phyloP scores from a whole-genome alignment of 768 basidiomycete species.

The Pleurotus giganteus region DNA sequence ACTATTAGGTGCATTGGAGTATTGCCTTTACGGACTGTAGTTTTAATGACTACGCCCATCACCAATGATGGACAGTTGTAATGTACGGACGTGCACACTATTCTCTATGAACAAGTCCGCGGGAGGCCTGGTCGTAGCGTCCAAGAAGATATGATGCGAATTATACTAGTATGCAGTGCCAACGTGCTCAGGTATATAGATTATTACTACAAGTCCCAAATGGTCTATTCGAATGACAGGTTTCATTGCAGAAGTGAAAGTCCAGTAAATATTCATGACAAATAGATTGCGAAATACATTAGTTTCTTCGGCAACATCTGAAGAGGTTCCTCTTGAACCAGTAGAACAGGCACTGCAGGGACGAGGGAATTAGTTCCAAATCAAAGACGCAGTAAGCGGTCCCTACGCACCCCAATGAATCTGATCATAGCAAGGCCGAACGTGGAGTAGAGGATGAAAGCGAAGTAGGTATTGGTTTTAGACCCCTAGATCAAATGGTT shows the following conservation, averaged over 20 bases:
- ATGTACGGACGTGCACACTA: too few species aligned
- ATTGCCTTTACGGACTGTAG: too few species aligned
- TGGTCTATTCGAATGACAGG: too few species aligned
- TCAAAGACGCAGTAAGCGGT: not conserved
- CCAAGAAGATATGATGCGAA: too few species aligned
- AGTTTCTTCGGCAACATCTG: constrained; percentile 77
- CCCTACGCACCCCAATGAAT: constrained; percentile 50
- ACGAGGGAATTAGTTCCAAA: not conserved
- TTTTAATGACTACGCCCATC: too few species aligned
- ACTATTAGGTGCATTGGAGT: too few species aligned
- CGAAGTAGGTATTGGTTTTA: constrained; percentile 55
- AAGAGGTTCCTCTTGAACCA: constrained; percentile 83
- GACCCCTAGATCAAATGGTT: not conserved
- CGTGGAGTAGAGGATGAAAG: constrained; percentile 59
- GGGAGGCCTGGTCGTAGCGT: too few species aligned
- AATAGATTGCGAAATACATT: constrained; percentile 8
- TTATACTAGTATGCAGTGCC: too few species aligned
- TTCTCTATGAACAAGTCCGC: too few species aligned
- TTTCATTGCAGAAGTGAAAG: not conserved
- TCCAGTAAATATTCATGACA: not conserved
- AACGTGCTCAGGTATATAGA: too few species aligned
- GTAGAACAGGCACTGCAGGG: constrained; percentile 72
- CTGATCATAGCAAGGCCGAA: constrained; percentile 54
- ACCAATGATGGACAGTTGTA: too few species aligned
- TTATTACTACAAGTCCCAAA: too few species aligned